Conservation (phyloP, 352 stramenopile species). For the Detonula confervacea region DNA sequence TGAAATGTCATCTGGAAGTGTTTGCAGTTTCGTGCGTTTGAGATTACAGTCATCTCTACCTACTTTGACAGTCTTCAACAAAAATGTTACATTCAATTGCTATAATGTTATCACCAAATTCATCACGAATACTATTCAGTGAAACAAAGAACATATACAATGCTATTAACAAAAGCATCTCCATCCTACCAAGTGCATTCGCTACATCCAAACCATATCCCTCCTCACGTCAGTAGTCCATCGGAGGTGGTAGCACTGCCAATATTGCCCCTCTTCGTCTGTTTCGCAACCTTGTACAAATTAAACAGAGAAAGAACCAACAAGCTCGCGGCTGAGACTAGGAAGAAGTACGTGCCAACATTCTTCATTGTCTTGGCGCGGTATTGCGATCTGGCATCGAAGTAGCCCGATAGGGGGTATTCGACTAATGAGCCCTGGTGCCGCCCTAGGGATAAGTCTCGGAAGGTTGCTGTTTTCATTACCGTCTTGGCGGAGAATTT, state of each 20-base stretch:
- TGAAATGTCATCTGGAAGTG: too few species aligned
- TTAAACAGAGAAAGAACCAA: slow-evolving; percentile 2
- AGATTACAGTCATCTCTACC: too few species aligned
- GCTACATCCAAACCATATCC: too few species aligned
- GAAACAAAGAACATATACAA: too few species aligned
- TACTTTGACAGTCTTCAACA: too few species aligned
- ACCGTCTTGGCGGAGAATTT: slow-evolving; percentile 8
- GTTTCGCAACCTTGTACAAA: slow-evolving; percentile 5
- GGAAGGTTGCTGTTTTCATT: slow-evolving; percentile 20
- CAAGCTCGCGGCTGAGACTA: neutral
- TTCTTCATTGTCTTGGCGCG: neutral
- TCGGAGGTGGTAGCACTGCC: slow-evolving; percentile 20
- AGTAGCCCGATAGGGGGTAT: slow-evolving; percentile 6
- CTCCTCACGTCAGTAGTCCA: too few species aligned
- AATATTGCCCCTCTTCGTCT: neutral
- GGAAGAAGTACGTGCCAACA: slow-evolving; percentile 1
- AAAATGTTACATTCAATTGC: too few species aligned
- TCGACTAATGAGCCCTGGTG: neutral
- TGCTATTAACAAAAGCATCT: too few species aligned
- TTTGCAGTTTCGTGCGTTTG: too few species aligned
- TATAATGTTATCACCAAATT: too few species aligned
- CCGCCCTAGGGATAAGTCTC: neutral
- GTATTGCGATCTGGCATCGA: neutral
- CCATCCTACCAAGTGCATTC: too few species aligned
- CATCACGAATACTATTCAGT: too few species aligned